Evolutionary conservation across 371 early-diverging fungal genomes (phyloP), one percentile per base, ranked within the genome.

Genomic region (Ordospora colligata): DNA sequence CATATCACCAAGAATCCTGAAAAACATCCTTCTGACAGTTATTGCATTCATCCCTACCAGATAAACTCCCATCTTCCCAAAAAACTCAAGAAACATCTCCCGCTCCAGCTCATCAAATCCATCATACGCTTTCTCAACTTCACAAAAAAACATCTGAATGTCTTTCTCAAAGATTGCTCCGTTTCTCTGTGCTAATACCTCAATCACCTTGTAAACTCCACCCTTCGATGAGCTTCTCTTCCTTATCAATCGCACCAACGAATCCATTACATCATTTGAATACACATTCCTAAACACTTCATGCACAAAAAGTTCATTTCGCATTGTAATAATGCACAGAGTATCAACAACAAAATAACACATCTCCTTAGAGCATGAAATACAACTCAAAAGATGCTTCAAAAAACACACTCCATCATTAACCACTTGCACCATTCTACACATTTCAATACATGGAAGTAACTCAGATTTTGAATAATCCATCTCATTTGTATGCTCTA

Each of bases 1-100:
- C 40, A 40, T 14, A 37, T 37, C 37, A 6, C 40, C 58, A 58
- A 58, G 58, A 58, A 58, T 37, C 5, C 14, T 27, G 58, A 58
- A 58, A 14, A 58, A 58, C 40, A 58, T 32, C 19, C 58, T 58
- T 37, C 58, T 37, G 11, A 58, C 17, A 37, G 40, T 6, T 25
- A 10, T n/a, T 7, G 58, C 11, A 14, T 58, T 37, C 3, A 27
- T 37, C 2, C 19, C 6, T 8, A 32, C 27, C 19, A 58, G 11
- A 7, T 37, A 14, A 5, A 58, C 19, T 2, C 40, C 32, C 40
- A 58, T 8, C 0, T 7, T 10, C 12, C 58, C 58, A n/a, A 58
- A 37, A 19, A 58, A 58, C 17, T 58, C 58, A 7, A 58, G n/a
- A 58, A 58, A 58, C 40, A 58, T 58, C 58, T 58, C 58, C 32